Base-by-base conservation (phyloP, 805 yeast species). In the Yarrowia sp. region DNA sequence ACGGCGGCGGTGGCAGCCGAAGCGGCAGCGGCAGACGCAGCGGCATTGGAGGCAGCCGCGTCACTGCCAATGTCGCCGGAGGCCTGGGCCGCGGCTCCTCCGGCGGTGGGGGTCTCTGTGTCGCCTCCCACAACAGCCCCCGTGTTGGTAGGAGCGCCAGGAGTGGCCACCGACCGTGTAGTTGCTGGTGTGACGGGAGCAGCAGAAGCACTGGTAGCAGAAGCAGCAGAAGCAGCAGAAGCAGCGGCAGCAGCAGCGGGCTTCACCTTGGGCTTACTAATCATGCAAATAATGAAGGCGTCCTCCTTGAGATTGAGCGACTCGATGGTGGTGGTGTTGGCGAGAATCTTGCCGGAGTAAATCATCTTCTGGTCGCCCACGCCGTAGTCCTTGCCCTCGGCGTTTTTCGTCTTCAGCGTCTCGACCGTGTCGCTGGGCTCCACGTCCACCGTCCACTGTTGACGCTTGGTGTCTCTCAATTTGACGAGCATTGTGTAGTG, bases 401-500 rank as follows among this genome's bases (percentile, higher is more conserved):
- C 95, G 65, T 95, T 82, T 73, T 86, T 86, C 74, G 86, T 88
- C 79, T 93, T 94, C 19, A 88, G 88, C n/a, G 86, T 82, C 14
- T 52, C 61, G 76, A 90, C 94, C 1, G 91, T 84, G 64, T 87
- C 91, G 14, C 84, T 71, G 9, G 84, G 82, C 70, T 89, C 96
- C 69, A 92, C 85, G 36, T 91, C 97, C 70, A 95, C 75, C 38
- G 92, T 85, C 78, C 93, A 86, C 77, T 88, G 90, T 77, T 91
- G 92, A 81, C 94, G 95, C 81, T 95, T 93, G 81, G 95, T 90
- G 80, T 95, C 97, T 78, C 93, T 92, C 78, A 95, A 87, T 65
- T 88, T 84, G 72, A 92, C 81, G 79, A 89, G 88, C 97, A 92
- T 92, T 71, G 68, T 59, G 53, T 48, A 32, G 50, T 46, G 50